Percentiles rank a stretch among this genome's conserved stretches.
These are phyloP conservation scores for Phytophthora cactorum DNA, from an alignment of 352 stramenopile species.

Conservation along the genomic window DNA sequence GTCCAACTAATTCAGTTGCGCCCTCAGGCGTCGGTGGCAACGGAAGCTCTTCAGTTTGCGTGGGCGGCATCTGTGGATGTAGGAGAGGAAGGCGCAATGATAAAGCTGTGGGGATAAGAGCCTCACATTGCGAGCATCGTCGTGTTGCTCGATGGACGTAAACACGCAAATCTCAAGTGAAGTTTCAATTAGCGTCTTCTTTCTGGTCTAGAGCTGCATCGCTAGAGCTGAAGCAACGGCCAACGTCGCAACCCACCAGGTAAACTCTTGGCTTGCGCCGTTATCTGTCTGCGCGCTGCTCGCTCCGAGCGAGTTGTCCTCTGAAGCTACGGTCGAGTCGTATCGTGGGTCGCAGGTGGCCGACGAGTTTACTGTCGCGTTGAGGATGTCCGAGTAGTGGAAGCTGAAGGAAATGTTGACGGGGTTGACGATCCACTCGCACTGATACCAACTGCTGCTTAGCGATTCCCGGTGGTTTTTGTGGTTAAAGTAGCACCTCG, in stretches of 20 bases:
- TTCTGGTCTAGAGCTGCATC: neutral
- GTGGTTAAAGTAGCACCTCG: constrained; percentile 19
- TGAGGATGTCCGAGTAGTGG: constrained; percentile 16
- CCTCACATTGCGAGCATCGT: neutral
- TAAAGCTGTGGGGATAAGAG: neutral
- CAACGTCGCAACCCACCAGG: neutral
- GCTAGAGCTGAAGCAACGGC: neutral
- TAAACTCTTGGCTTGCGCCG: neutral
- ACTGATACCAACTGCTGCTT: constrained; percentile 3
- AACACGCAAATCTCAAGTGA: constrained; percentile 23
- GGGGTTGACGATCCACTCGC: constrained; percentile 20
- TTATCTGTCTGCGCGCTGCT: constrained; percentile 8
- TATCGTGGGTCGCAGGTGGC: constrained; percentile 6
- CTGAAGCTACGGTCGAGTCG: constrained; percentile 17
- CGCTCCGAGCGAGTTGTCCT: neutral
- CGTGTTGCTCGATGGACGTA: constrained; percentile 5
- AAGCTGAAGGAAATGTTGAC: constrained; percentile 21
- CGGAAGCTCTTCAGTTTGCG: constrained; percentile 17
- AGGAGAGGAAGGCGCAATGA: constrained; percentile 6
- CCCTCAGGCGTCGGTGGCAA: neutral
- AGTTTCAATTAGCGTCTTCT: neutral
- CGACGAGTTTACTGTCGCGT: constrained; percentile 8
- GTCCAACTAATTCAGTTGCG: neutral
- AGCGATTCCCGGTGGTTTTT: constrained; percentile 8
- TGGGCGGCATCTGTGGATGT: constrained; percentile 9